These are phyloP conservation scores for Golubevia pallescens DNA, from an alignment of 1,284 basidiomycete species.

Conservation along the genomic window DNA sequence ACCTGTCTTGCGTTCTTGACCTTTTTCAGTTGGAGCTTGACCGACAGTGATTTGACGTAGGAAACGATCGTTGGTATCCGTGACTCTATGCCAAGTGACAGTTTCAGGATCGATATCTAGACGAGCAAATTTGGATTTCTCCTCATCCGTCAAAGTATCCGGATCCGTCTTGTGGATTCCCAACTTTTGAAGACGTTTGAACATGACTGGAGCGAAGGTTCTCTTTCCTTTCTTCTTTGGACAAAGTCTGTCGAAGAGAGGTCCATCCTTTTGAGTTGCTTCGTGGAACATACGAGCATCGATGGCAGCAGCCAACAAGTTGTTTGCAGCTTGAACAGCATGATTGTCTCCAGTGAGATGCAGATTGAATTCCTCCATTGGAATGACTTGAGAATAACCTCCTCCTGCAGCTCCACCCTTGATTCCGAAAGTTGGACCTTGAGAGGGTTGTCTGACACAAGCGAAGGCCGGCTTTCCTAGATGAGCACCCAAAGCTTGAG, in stretches of 20 bases:
- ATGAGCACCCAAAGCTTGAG: constrained; percentile 63
- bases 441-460: constrained; percentile 61
- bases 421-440: constrained; percentile 64
- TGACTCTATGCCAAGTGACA: constrained; percentile 61
- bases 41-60: constrained; percentile 62
- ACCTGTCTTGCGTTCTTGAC: constrained; percentile 48
- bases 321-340: constrained; percentile 63
- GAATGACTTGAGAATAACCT: constrained; percentile 63
- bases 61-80: constrained; percentile 63
- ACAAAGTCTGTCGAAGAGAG: constrained; percentile 59
- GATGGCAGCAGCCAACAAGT: constrained; percentile 59
- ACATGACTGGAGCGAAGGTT: constrained; percentile 61
- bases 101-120: constrained; percentile 61
- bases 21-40: constrained; percentile 60
- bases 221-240: constrained; percentile 58
- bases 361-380: constrained; percentile 65
- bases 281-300: constrained; percentile 65
- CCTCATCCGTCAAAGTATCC: constrained; percentile 57
- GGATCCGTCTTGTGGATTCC: constrained; percentile 63
- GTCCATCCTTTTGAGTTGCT: constrained; percentile 57
- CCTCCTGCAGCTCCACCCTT: constrained; percentile 63
- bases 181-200: constrained; percentile 54
- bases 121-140: constrained; percentile 47
- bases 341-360: constrained; percentile 64
- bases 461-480: constrained; percentile 58